Base-by-base conservation (phyloP, 371 early-diverging fungal species). In the Dichotomocladium elegans region DNA sequence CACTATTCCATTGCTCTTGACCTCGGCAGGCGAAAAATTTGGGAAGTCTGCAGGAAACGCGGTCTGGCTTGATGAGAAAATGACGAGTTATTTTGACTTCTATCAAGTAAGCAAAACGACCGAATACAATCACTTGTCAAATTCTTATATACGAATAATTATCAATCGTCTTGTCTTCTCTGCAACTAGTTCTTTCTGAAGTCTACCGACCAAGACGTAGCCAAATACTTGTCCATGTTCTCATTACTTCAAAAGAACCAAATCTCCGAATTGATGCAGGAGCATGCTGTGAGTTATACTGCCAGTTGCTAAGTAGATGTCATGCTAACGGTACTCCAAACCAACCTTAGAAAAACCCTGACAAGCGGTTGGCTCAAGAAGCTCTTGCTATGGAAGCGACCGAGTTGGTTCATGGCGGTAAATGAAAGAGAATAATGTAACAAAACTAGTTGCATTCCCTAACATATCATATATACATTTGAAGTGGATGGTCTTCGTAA, bases 11-110 rank as follows among this genome's bases (percentile, higher is more conserved):
- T 70, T 97, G 41, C 68, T 97, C 21, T 83, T 93, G 0, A 93
- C 90, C 0, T 75, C 92, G 0, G 79, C 83, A 0, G 98, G 98
- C 4, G 91, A 94, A 52, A 97, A 97, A 64, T 95, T 94, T 80
- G 96, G 98, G 22, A 97, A 97, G 70, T 90, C 91, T 33, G 95
- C 92, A 3, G 96, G 96, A 29, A 96, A 96, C 59, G 96, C 96
- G 3, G 79, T 97, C 17, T 97, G 96, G 96, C 64, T 97, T 50
- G 91, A 94, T 67, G 79, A 82, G 31, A 64, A 55, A 1, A 81
- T 86, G 80, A 85, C 92, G 0, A 89, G 92, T 31, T 68, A 81
- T 1, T 97, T 86, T 66, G 94, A 96, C 51, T 88, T 95, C 52
- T 97, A 93, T 68, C 97, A 96, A 80, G 90, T 88, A 66, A 34